phyloP scores from a whole-genome alignment of 768 basidiomycete species.

The Tulasnella calospora region DNA sequence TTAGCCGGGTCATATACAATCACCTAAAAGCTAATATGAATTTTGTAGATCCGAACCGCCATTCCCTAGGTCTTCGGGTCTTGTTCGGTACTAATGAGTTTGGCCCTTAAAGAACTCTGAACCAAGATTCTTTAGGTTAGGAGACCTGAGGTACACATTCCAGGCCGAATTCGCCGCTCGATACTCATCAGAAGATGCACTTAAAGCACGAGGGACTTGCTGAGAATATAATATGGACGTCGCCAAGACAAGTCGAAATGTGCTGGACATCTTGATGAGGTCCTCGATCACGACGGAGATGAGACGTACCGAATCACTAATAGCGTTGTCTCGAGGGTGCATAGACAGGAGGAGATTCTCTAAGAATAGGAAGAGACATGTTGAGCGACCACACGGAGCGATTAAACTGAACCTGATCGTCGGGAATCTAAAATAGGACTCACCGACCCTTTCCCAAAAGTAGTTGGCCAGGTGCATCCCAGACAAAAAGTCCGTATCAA shows the following conservation, averaged over 20 bases:
- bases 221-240: background rate
- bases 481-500: no score
- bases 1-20: background rate
- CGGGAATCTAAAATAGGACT: background rate
- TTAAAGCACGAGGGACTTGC: background rate
- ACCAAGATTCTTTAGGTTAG: background rate
- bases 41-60: background rate
- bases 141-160: background rate
- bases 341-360: background rate
- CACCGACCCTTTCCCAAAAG: no score
- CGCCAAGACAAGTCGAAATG: background rate
- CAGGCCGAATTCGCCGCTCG: background rate
- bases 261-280: background rate
- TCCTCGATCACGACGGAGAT: background rate
- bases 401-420: background rate
- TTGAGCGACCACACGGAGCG: background rate
- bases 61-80: background rate
- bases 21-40: background rate
- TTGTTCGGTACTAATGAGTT: background rate
- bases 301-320: background rate
- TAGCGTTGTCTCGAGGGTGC: background rate
- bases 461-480: no score
- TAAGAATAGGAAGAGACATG: background rate
- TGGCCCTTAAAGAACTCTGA: background rate
- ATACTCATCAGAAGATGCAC: background rate